phyloP scores from a whole-genome alignment of 495 filamentous ascomycete species.

The Tuber microsphaerosporum region DNA sequence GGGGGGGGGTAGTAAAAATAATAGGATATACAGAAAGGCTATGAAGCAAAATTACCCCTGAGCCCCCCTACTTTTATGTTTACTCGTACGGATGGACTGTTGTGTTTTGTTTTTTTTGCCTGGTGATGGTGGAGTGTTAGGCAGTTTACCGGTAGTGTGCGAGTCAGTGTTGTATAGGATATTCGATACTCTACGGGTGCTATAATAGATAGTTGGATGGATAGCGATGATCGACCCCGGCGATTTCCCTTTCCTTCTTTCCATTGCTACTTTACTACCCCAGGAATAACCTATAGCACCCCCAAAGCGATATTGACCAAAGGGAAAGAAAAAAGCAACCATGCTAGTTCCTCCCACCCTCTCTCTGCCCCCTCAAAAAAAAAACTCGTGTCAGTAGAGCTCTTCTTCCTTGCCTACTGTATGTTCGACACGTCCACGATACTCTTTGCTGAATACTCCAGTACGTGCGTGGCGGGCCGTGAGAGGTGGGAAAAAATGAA shows the following conservation, averaged over 20 bases:
- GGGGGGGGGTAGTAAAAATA: not conserved
- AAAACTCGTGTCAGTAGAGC: not conserved
- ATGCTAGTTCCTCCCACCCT: not conserved
- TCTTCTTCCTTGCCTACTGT: not conserved
- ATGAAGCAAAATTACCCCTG: not conserved
- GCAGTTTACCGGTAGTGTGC: not conserved
- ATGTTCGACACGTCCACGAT: not conserved
- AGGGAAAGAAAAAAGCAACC: not conserved
- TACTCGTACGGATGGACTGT: not conserved
- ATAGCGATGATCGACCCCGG: not conserved
- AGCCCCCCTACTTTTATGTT: not conserved
- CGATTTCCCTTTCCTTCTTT: not conserved
- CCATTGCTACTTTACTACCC: not conserved
- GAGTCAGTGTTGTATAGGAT: not conserved
- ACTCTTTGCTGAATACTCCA: not conserved
- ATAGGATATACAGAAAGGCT: conserved; percentile 1
- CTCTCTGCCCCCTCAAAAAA: not conserved
- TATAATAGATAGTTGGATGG: not conserved
- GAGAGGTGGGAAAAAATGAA: not conserved
- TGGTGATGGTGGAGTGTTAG: not conserved
- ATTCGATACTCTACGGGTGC: not conserved
- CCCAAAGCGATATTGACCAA: not conserved
- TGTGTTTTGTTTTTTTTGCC: not conserved
- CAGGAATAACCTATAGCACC: not conserved
- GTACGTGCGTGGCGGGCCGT: not conserved